Conservation (phyloP, 345 rosid genomes). For the Gynandropsis gynandra region DNA sequence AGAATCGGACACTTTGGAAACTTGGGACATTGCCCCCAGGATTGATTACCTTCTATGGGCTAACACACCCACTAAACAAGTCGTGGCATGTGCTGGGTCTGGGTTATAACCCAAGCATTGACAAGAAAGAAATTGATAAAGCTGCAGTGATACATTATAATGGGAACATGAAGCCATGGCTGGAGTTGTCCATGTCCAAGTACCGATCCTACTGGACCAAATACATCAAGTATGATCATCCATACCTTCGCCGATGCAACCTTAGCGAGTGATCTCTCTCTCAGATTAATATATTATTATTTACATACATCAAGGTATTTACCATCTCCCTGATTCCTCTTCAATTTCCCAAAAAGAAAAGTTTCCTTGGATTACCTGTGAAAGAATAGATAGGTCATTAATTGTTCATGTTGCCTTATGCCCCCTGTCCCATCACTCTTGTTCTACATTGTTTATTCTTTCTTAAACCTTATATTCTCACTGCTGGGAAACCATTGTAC, state of each 20-base stretch:
- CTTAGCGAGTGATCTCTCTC: constrained; percentile 51
- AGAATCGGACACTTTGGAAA: constrained; percentile 90
- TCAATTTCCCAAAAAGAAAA: too few relatives aligned
- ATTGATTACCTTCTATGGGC: constrained; percentile 79
- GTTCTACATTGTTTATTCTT: neutral
- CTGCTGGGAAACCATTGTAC: too few relatives aligned
- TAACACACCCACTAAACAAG: constrained; percentile 82
- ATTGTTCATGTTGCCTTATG: too few relatives aligned
- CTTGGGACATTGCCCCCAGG: constrained; percentile 99
- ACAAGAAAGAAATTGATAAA: constrained; percentile 63
- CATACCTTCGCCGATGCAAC: constrained; percentile 73
- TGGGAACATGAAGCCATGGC: constrained; percentile 99
- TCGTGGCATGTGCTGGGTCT: constrained; percentile 97
- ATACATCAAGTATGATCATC: constrained; percentile 86
- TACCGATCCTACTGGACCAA: constrained; percentile 87
- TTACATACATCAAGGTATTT: too few relatives aligned
- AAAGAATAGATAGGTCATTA: too few relatives aligned
- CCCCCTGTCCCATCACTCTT: too few relatives aligned
- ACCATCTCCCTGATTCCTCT: too few relatives aligned
- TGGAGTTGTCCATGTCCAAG: constrained; percentile 92
- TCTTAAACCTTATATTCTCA: neutral
- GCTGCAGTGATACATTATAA: constrained; percentile 98
- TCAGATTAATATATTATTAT: too few relatives aligned
- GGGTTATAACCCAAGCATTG: constrained; percentile 91
- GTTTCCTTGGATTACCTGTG: too few relatives aligned